A percentile compares a stretch with the other conserved stretches of the same genome.
Evolutionary conservation across 108 stramenopile species (phyloP).

Genomic region (Skeletonema costatum): DNA sequence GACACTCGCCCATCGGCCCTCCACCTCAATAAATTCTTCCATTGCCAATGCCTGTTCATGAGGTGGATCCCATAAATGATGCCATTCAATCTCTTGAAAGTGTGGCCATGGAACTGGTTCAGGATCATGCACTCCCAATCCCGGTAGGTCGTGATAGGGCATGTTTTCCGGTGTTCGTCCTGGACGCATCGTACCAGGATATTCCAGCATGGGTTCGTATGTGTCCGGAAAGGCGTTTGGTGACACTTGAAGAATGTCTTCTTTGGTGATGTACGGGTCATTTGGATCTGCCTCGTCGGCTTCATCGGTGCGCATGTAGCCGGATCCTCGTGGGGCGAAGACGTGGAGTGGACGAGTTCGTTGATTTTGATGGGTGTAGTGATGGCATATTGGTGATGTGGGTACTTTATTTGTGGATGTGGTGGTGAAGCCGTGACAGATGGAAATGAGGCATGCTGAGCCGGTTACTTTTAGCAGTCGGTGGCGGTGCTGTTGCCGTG

Average conservation of each 20-base stretch:
- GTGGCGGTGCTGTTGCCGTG: background rate
- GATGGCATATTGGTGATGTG: conserved; percentile 5
- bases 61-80: conserved; percentile 86
- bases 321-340: conserved; percentile 40
- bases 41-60: conserved; percentile 75
- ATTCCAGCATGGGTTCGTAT: conserved; percentile 92
- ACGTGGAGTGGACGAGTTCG: conserved; percentile 20
- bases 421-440: conserved; percentile 27
- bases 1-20: conserved; percentile 83
- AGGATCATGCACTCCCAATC: conserved; percentile 71
- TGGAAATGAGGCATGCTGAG: background rate
- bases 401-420: background rate
- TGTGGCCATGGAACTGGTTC: conserved; percentile 92
- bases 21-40: conserved; percentile 85
- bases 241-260: conserved; percentile 21
- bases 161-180: conserved; percentile 84
- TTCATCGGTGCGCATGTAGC: conserved; percentile 32
- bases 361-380: conserved; percentile 7
- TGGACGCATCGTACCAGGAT: conserved; percentile 92
- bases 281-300: conserved; percentile 5
- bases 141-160: conserved; percentile 85
- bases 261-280: conserved; percentile 24
- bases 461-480: background rate
- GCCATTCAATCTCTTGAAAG: conserved; percentile 91
- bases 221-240: conserved; percentile 61